A percentile compares a stretch with the other conserved stretches of the same genome.
These are phyloP conservation scores for Tricholoma sp. DNA, from an alignment of 768 basidiomycete species.

Conservation along the genomic window DNA sequence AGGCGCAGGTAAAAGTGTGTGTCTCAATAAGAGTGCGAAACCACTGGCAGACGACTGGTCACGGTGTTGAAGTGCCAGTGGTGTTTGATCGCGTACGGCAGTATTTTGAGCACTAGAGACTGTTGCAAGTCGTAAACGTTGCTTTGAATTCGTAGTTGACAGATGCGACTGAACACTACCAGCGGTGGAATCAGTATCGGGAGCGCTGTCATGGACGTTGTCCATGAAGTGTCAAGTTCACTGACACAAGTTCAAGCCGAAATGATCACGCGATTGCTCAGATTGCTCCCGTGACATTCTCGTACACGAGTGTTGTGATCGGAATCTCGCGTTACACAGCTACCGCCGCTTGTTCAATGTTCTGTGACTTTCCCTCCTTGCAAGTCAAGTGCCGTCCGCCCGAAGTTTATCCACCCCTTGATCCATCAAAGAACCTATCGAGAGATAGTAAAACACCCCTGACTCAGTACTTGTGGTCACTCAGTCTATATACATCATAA, in stretches of 20 bases:
- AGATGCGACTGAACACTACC: slow-evolving; percentile 44
- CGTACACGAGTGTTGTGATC: too few relatives aligned
- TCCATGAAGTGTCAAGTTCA: too few relatives aligned
- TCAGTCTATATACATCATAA: background rate
- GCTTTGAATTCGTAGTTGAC: slow-evolving; percentile 35
- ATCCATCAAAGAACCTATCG: too few relatives aligned
- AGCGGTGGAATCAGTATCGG: slow-evolving; percentile 12
- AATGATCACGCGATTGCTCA: background rate
- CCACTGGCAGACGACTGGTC: slow-evolving; percentile 5
- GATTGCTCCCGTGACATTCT: background rate
- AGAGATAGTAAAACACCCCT: too few relatives aligned
- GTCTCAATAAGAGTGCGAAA: slow-evolving; percentile 7
- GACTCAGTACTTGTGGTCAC: too few relatives aligned
- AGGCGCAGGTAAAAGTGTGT: slow-evolving; percentile 10
- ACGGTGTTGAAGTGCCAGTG: slow-evolving; percentile 2
- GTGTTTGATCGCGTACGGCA: background rate
- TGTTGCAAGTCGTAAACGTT: slow-evolving; percentile 29
- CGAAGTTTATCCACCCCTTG: background rate
- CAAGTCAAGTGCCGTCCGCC: background rate
- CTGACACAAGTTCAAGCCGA: background rate
- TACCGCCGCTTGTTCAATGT: too few relatives aligned
- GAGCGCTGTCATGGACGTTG: background rate
- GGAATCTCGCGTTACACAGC: too few relatives aligned
- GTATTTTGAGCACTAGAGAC: slow-evolving; percentile 5
- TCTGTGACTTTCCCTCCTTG: too few relatives aligned